These are phyloP conservation scores for Torulaspora quercuum DNA, from an alignment of 805 yeast species.

Conservation along the genomic window DNA sequence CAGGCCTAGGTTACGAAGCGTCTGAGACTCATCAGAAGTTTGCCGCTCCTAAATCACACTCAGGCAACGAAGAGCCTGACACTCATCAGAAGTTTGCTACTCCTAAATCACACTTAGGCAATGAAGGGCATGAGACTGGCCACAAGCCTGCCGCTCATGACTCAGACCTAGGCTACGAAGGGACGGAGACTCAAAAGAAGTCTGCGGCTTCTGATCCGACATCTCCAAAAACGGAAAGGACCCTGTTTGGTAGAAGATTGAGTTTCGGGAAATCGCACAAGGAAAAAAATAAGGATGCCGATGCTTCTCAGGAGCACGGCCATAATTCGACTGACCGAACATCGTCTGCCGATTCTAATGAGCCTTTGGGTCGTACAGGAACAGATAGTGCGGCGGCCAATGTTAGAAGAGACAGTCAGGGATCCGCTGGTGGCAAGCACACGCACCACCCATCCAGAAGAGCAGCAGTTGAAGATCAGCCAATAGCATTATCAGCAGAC, in stretches of 20 bases:
- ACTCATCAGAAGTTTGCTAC: no score
- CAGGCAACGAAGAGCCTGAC: no score
- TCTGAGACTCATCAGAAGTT: no score
- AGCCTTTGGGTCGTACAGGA: neutral
- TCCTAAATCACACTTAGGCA: no score
- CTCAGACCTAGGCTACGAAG: neutral
- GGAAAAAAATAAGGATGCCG: neutral
- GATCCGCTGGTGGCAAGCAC: constrained; percentile 3
- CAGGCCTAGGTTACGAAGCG: no score
- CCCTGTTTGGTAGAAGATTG: constrained; percentile 8
- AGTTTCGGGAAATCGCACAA: constrained; percentile 8
- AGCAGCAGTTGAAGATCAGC: constrained; percentile 5
- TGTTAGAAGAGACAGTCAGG: constrained; percentile 4
- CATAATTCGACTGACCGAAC: neutral
- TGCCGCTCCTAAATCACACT: no score
- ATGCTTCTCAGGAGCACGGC: neutral
- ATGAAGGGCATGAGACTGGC: neutral
- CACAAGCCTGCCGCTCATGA: neutral
- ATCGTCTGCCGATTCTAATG: neutral
- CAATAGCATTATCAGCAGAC: neutral
- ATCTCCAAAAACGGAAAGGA: neutral
- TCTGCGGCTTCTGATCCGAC: neutral
- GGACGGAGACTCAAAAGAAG: neutral
- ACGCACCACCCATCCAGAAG: constrained; percentile 6
- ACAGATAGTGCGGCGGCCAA: neutral